Evolutionary conservation across 2,329 filamentous ascomycete genomes (phyloP), one percentile per base, ranked within the genome.

Genomic region (Talaromyces islandicus): DNA sequence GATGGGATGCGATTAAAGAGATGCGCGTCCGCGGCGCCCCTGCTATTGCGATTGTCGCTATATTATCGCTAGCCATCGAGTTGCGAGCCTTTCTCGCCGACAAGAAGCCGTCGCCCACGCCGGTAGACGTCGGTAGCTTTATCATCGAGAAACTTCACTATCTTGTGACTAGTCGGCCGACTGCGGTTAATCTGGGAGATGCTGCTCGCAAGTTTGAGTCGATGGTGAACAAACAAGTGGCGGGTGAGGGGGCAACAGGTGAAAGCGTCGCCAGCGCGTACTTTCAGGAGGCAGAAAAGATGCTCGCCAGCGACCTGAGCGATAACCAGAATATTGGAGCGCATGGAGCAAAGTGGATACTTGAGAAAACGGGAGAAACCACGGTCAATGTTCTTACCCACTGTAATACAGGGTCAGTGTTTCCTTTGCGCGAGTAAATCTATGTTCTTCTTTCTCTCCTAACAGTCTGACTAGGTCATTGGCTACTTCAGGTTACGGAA

Each of bases 41-140:
- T 0, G 94, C 94, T 52, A 99, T 99, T 73, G 94, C 94, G 51
- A 97, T 99, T 65, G 94, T 99, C n/a, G 94, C 94, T 24, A 90
- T 90, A 21, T 83, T 99, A 35, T 88, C 90, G 2, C 84, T 97
- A 38, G 92, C 92, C 1, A 90, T 96, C 9, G 93, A 97, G 73
- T 77, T 97, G 9, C 80, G 86, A 56, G 83, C 68, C 61, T 76
- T 75, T 7, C 58, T 67, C 7, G 55, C 64, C 2, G 46, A 64
- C 24, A 65, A 67, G 17, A 80, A 79, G 64, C 66, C 81, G 6
- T 77, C 83, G 1, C 64, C 75, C 35, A 74, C 78, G 4, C 81
- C 84, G 0, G 85, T 89, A 54, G 83, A 89, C 55, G 84, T 92
- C 51, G 76, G 76, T 56, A 67, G 83, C 2, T 89, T 90, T 71